phyloP scores from a whole-genome alignment of 208 protist genomes.

The Leishmania tropica region DNA sequence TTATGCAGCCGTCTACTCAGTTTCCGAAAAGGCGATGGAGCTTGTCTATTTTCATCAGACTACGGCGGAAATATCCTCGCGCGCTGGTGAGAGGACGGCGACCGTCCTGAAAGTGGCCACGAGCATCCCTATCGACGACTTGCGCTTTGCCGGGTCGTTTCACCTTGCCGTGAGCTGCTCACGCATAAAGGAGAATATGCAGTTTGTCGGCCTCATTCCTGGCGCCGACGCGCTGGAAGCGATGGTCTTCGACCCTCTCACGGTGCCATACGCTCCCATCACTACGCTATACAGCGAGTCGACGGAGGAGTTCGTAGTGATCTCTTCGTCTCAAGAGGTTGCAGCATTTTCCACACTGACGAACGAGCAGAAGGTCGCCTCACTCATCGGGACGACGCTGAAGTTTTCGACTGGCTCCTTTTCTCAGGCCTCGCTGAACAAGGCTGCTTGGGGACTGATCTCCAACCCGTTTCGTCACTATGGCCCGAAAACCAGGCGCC shows the following conservation, averaged over 20 bases:
- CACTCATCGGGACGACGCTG: constrained; percentile 13
- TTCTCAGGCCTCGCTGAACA: constrained; percentile 11
- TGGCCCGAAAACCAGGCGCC: constrained; percentile 9
- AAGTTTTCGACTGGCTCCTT: constrained; percentile 25
- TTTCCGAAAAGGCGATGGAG: constrained; percentile 9
- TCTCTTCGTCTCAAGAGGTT: constrained; percentile 20
- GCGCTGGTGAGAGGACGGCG: not conserved
- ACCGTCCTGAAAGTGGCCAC: constrained; percentile 12
- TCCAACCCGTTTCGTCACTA: constrained; percentile 36
- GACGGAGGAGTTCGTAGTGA: constrained; percentile 24
- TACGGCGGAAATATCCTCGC: not conserved
- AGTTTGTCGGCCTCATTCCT: constrained; percentile 30
- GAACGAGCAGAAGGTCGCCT: constrained; percentile 7
- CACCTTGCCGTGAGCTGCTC: constrained; percentile 28
- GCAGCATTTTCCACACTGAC: constrained; percentile 7
- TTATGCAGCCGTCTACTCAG: constrained; percentile 20
- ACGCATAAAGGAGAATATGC: constrained; percentile 20
- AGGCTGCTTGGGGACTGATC: constrained; percentile 7
- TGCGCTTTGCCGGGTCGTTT: constrained; percentile 34
- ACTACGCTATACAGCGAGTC: constrained; percentile 21
- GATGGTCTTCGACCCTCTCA: constrained; percentile 26
- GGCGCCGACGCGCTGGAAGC: constrained; percentile 16
- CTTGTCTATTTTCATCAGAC: constrained; percentile 10
- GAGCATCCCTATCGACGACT: constrained; percentile 14
- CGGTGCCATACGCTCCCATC: constrained; percentile 13